Base-by-base conservation (phyloP, 2,329 filamentous ascomycete species). In the Phyllosticta citrichinensis region DNA sequence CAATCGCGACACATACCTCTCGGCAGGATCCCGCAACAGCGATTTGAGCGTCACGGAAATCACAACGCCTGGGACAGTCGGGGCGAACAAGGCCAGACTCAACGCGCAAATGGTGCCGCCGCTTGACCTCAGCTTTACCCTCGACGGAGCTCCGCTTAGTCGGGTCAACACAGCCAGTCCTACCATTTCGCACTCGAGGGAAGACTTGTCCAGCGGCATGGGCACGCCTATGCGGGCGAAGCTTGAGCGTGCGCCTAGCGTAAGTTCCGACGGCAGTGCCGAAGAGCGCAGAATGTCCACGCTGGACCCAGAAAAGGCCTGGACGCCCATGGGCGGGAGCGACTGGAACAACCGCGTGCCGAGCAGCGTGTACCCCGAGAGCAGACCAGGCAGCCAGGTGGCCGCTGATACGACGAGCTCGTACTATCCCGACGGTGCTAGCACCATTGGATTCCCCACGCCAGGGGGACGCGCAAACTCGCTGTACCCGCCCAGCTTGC, bases 161-260 rank as follows among this genome's bases (percentile, higher is more conserved):
- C 80, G 82, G 20, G 88, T 92, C 30, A 81, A 82, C 56, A 84
- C 85, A 4, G 85, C 83, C 56, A 90, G 87, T 67, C 88, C 88
- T 1, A 86, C 86, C 1, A 81, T 91, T 55, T 81, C 84, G 10
- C 80, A 85, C 63, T 84, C 83, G 55, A 73, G 66, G 30, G 75
- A 76, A 60, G 73, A 76, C 55, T 65, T 79, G 55, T 69, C 71
- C 56, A 65, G 66, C 52, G 60, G 60, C 11, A 30, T 55, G 30
- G 60, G 55, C 53, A 56, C 47, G 56, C 69, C 71, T 5, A 74
- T 74, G 73, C 68, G 72, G 61, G 72, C 73, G 24, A 69, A 74
- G 63, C 68, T 75, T 47, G 68, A 66, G 17, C 69, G 73, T 52
- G 71, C 71, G 51, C 72, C 72, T 57, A 73, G 67, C 40, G 69